Base-by-base conservation (phyloP, 495 filamentous ascomycete species). In the Aspergillus campestris region DNA sequence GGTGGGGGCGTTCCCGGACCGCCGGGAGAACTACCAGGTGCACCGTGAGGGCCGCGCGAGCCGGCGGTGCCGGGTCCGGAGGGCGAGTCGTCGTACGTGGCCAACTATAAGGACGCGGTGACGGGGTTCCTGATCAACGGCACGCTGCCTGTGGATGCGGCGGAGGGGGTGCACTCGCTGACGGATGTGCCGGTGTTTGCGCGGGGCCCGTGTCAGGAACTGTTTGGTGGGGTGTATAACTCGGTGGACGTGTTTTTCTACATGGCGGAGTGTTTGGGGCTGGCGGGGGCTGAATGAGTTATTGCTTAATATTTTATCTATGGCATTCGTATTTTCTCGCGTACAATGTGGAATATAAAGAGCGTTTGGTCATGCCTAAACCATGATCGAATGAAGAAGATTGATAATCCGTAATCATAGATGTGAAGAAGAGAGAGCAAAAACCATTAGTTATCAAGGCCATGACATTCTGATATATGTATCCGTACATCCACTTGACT, bases 171-270 rank as follows among this genome's bases (percentile, higher is more conserved):
- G 42, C 84, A 88, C 65, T 79, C 73, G 32, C 64, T 88, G 44
- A 88, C 84, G 0, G 84, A 88, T 57, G 84, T 88, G 36, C 81
- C 84, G 0, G 81, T 88, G 8, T 88, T 78, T 51, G 82, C 84
- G 0, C 67, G 71, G 64, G 84, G 84, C 0, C 84, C 84, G 4
- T 87, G 84, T 56, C 80, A 84, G 60, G 82, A 84, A 50, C 52
- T 69, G 8, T 88, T 87, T 61, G 76, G 75, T 3, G 84, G 84
- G 41, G 77, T 80, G 3, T 84, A 82, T 53, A 78, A 66, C 53
- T 82, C 77, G 46, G 75, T 82, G 34, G 84, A 88, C 44, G 67
- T 88, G 28, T 88, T 87, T 56, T 88, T 80, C 63, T 72, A 76
- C 53, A 83, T 87, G 51, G 82, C 84, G 1, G 70, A 69, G 34